Conservation (phyloP, 495 filamentous ascomycete genomes). For the Podospora anserina region DNA sequence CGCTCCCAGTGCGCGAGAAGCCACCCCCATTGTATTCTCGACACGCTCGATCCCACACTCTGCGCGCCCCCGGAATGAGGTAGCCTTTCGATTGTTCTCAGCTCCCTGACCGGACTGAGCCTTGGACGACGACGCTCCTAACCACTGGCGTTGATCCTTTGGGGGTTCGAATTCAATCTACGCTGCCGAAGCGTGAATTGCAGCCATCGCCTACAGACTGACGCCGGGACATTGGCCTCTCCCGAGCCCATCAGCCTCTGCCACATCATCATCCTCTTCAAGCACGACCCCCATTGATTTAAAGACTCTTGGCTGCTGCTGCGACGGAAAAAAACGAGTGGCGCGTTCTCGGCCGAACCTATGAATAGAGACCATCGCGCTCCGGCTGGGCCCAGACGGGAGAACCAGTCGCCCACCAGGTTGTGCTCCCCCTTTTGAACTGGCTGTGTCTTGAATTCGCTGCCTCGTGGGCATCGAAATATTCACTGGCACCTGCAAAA, state of each 20-base stretch:
- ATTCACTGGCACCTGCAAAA: slow-evolving; percentile 4
- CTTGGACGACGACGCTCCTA: slow-evolving; percentile 15
- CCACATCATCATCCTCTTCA: slow-evolving; percentile 15
- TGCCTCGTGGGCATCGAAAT: not conserved
- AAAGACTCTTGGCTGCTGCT: slow-evolving; percentile 16
- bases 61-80: slow-evolving; percentile 46
- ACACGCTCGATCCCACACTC: slow-evolving; percentile 21
- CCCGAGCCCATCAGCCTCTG: slow-evolving; percentile 13
- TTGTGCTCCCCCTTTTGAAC: slow-evolving; percentile 22
- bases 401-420: slow-evolving; percentile 50
- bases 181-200: slow-evolving; percentile 10
- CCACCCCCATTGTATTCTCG: slow-evolving; percentile 2
- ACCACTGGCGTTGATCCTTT: not conserved
- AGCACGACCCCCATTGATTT: slow-evolving; percentile 13
- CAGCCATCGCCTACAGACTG: slow-evolving; percentile 1
- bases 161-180: slow-evolving; percentile 14
- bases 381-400: slow-evolving; percentile 55
- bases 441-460: not conserved
- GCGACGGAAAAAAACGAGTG: slow-evolving; percentile 4
- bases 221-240: not conserved
- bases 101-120: slow-evolving; percentile 55
- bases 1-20: slow-evolving; percentile 18
- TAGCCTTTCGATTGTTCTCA: slow-evolving; percentile 49
- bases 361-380: slow-evolving; percentile 55
- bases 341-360: slow-evolving; percentile 31